phyloP scores from a whole-genome alignment of 768 basidiomycete species.

The Postia placenta region DNA sequence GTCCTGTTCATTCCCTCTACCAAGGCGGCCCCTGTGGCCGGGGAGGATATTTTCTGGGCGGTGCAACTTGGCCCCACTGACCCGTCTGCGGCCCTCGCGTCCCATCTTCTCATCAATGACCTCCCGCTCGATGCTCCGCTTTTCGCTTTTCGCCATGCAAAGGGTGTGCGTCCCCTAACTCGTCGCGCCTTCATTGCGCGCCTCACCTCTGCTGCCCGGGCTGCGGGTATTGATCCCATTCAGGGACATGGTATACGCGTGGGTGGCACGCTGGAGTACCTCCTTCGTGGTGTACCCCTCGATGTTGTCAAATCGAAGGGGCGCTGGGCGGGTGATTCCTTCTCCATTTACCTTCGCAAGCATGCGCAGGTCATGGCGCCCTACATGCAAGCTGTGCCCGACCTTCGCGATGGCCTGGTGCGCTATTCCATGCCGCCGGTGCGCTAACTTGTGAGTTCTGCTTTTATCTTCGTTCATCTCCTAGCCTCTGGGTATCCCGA shows the following conservation, averaged over 20 bases:
- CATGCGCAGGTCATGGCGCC: constrained; percentile 26
- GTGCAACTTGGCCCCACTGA: constrained; percentile 22
- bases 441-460: neutral
- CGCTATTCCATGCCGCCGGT: constrained; percentile 4
- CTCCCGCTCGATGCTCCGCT: constrained; percentile 21
- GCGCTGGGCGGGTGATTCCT: constrained; percentile 31
- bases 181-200: constrained; percentile 17
- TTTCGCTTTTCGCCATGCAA: constrained; percentile 25
- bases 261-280: constrained; percentile 30
- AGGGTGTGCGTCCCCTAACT: constrained; percentile 25
- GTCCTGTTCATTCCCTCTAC: constrained; percentile 25
- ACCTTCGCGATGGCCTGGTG: neutral
- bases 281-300: constrained; percentile 30
- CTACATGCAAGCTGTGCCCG: constrained; percentile 20
- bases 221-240: constrained; percentile 9
- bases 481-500: neutral
- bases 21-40: constrained; percentile 5
- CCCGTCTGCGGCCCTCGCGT: constrained; percentile 17
- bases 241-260: constrained; percentile 28
- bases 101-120: constrained; percentile 27
- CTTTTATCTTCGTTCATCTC: neutral
- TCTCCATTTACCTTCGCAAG: constrained; percentile 21
- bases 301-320: constrained; percentile 32
- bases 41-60: constrained; percentile 30
- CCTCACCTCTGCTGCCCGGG: constrained; percentile 9